Evolutionary conservation across 441 rosid species (phyloP), one percentile per base, ranked within the genome.

Genomic region (Brassica hybrid): DNA sequence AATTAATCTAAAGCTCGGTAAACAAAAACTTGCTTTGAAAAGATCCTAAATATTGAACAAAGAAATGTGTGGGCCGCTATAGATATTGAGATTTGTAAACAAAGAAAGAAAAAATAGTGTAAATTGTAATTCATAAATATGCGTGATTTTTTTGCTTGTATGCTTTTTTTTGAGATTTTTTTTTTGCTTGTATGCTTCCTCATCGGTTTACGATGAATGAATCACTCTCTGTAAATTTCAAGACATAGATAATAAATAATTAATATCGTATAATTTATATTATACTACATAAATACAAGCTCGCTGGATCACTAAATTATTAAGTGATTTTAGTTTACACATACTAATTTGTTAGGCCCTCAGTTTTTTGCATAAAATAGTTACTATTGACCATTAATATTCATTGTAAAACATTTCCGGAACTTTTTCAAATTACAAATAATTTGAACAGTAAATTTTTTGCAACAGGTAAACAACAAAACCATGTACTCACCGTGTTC

Each of bases 151-250:
- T 85, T 79, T 27, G 86, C 86, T 83, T 88, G 93, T 87, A 87
- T 84, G 85, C 87, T 87, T 81, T 85, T 86, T 21, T n/a, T n/a
- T n/a, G n/a, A n/a, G n/a, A n/a, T n/a, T n/a, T n/a, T 84, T 86
- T 74, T 67, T 85, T 79, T 30, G 87, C 87, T 83, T 88, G 93
- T 87, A 87, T 84, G 85, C 87, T 87, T 81, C 81, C 90, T 84
- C 81, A 61, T 82, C 76, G 52, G 65, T 18, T 85, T 86, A 54
- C 76, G 66, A 57, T 57, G 61, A 57, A 76, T 76, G 17, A 16
- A 13, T 23, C 62, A 12, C 56, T 38, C 38, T 30, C 27, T 65
- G 23, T 13, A 45, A 58, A 17, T 13, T 41, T 65, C 59, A 25
- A 27, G 38, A n/a, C 21, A 1, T 45, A 58, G n/a, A n/a, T n/a